These are phyloP conservation scores for Leccinum sublutescens DNA, from an alignment of 768 basidiomycete genomes.

Conservation along the genomic window DNA sequence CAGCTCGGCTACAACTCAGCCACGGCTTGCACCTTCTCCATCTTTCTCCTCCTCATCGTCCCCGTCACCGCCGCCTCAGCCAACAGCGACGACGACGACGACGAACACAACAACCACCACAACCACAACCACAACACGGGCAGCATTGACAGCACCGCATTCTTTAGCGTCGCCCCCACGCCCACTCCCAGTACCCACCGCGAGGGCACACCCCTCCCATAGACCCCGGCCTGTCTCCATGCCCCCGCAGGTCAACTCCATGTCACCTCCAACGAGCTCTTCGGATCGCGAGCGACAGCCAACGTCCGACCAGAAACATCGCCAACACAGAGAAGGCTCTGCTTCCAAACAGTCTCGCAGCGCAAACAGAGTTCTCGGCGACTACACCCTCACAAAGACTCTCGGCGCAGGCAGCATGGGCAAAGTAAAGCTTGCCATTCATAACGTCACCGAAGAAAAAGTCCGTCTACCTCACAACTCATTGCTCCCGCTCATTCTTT, in stretches of 20 bases:
- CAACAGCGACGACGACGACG: conserved; percentile 1
- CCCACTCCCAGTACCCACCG: conserved; percentile 28
- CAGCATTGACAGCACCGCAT: neutral
- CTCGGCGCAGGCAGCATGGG: conserved; percentile 99
- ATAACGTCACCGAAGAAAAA: conserved; percentile 88
- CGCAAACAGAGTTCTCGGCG: conserved; percentile 68
- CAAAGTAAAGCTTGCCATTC: conserved; percentile 94
- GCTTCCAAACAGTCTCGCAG: conserved; percentile 36
- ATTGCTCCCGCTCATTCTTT: conserved; percentile 9
- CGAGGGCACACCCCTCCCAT: conserved; percentile 25
- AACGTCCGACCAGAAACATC: conserved; percentile 29
- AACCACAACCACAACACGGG: conserved; percentile 9
- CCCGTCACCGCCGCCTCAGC: neutral
- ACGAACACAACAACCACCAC: conserved; percentile 1
- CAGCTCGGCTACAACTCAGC: conserved; percentile 26
- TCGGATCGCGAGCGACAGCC: conserved; percentile 33
- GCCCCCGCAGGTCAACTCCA: conserved; percentile 59
- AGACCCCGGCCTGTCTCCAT: conserved; percentile 69
- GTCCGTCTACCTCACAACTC: conserved; percentile 43
- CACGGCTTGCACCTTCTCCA: conserved; percentile 18
- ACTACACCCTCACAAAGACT: conserved; percentile 96
- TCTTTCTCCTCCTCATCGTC: conserved; percentile 12
- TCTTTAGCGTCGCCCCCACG: conserved; percentile 29
- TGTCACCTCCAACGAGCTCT: conserved; percentile 31
- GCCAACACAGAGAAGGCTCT: conserved; percentile 32